Conservation (phyloP, 495 filamentous ascomycete species). For the Podospora pseudocomata region DNA sequence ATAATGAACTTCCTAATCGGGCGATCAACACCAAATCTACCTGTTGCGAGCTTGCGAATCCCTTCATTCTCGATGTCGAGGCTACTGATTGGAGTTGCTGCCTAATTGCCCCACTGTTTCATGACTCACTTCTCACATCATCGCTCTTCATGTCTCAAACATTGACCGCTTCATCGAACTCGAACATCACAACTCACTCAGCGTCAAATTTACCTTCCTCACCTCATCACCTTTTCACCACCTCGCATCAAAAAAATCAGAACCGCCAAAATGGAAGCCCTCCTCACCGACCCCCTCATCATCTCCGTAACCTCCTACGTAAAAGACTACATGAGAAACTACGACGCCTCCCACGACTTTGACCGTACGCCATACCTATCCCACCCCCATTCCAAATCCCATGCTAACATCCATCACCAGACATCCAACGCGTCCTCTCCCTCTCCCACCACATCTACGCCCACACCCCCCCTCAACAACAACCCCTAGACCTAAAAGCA, state of each 20-base stretch:
- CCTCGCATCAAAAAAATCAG: neutral
- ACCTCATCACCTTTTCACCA: neutral
- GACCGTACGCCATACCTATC: slow-evolving; percentile 32
- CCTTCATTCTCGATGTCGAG: neutral
- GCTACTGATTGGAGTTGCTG: neutral
- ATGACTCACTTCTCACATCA: neutral
- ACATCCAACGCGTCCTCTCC: slow-evolving; percentile 73
- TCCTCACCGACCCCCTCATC: slow-evolving; percentile 42
- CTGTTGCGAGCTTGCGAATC: slow-evolving; percentile 4
- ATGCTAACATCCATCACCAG: too few species aligned
- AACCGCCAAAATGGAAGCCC: slow-evolving; percentile 24
- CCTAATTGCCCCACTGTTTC: neutral
- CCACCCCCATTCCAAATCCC: too few species aligned
- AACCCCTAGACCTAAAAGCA: slow-evolving; percentile 47
- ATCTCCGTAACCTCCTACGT: slow-evolving; percentile 55
- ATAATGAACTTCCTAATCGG: neutral
- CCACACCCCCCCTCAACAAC: slow-evolving; percentile 34
- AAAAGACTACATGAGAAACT: slow-evolving; percentile 67
- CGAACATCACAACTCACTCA: neutral
- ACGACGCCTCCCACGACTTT: slow-evolving; percentile 85
- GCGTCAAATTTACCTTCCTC: neutral
- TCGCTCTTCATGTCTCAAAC: neutral
- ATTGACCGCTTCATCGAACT: neutral
- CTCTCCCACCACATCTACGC: slow-evolving; percentile 61
- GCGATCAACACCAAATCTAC: neutral